Percentiles rank a stretch among this genome's conserved stretches.
Conservation (phyloP, 208 protist genomes). For the Acanthamoeba sp. region DNA sequence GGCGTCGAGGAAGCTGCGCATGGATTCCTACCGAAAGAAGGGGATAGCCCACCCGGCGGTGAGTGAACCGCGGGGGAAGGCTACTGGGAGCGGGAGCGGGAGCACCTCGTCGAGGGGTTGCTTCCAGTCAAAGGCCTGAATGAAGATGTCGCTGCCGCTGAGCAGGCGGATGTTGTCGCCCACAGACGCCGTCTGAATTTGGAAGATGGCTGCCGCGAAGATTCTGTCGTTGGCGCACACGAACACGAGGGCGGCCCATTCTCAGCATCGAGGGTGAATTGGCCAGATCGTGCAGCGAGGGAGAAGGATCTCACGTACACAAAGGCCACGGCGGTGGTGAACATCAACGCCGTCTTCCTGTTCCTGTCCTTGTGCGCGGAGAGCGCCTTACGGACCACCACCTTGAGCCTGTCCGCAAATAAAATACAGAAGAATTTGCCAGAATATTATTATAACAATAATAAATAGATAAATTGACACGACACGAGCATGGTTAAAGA, state of each 20-base stretch:
- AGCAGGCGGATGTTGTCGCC: constrained; percentile 77
- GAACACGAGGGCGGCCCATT: background rate
- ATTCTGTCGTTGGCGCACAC: constrained; percentile 74
- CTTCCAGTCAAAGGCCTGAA: constrained; percentile 3
- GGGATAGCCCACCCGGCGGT: no score
- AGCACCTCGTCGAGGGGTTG: constrained; percentile 49
- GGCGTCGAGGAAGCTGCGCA: constrained; percentile 69
- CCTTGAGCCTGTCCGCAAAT: constrained; percentile 76
- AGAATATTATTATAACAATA: background rate
- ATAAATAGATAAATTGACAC: background rate
- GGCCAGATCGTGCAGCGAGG: background rate
- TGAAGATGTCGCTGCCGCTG: constrained; percentile 60
- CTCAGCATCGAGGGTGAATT: background rate
- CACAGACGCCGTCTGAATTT: constrained; percentile 84
- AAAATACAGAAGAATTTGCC: no score
- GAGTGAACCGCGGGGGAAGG: no score
- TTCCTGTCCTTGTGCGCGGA: constrained; percentile 92
- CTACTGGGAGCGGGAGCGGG: background rate
- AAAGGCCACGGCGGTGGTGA: constrained; percentile 93
- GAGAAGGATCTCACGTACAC: constrained; percentile 88
- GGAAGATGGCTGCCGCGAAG: constrained; percentile 92
- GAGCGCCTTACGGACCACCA: constrained; percentile 94
- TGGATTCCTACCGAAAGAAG: background rate
- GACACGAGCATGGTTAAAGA: background rate
- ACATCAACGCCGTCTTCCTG: constrained; percentile 96